Evolutionary conservation across 1,284 basidiomycete species (phyloP), one percentile per base, ranked within the genome.

Genomic region (Irpex sp.): DNA sequence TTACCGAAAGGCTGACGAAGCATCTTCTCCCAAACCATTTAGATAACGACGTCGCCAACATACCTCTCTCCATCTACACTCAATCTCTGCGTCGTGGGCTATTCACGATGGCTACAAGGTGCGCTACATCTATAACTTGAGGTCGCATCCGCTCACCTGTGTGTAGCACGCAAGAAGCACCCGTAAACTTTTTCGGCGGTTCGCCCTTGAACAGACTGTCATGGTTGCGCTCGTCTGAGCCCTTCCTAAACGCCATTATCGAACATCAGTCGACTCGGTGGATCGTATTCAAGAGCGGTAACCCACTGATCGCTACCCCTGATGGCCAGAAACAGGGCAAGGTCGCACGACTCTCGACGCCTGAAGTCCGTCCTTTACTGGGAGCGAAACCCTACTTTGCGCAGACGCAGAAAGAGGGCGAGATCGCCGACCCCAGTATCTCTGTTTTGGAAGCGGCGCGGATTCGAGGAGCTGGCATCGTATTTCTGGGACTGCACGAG

Each of bases 131-230:
- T n/a, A n/a, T n/a, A n/a, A n/a, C n/a, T n/a, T n/a, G n/a, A n/a
- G n/a, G n/a, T n/a, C n/a, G n/a, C n/a, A n/a, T n/a, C n/a, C n/a
- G n/a, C n/a, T n/a, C n/a, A n/a, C n/a, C n/a, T n/a, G n/a, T n/a
- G n/a, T n/a, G n/a, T n/a, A n/a, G n/a, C n/a, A n/a, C n/a, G n/a
- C n/a, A n/a, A n/a, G n/a, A n/a, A 44, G 78, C 76, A 59, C 73
- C 73, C 67, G 70, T 82, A 66, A 91, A 91, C 74, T 87, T 88
- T 78, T 86, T 89, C 70, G 81, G 86, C 58, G 93, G 92, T 58
- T 91, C 90, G 13, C 91, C 93, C 15, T 79, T 96, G 48, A 97
- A 96, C 75, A 87, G 94, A 40, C 81, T 96, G 31, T 89, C 92
- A 0, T 97, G 94, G 89, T 81, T 95, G 62, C 84, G 94, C 34